Conservation (phyloP, 768 basidiomycete species). For the Panellus pusillus region DNA sequence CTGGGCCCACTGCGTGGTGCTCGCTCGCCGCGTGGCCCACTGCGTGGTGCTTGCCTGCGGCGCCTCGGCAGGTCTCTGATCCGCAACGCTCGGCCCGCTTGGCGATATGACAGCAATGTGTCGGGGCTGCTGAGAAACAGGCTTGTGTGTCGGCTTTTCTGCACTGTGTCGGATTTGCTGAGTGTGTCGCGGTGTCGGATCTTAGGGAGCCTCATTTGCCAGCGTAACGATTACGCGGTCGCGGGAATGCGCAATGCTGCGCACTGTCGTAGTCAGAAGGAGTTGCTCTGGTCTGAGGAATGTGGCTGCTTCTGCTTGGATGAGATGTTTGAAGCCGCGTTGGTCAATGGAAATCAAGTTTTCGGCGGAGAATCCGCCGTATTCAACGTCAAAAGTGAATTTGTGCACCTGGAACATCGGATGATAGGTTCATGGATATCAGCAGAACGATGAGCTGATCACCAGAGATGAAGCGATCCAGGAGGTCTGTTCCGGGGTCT, state of each 20-base stretch:
- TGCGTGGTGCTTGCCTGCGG: too few relatives aligned
- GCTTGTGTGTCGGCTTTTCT: too few relatives aligned
- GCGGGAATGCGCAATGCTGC: slow-evolving; percentile 44
- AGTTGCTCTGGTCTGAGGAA: slow-evolving; percentile 51
- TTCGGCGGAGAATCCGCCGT: slow-evolving; percentile 58
- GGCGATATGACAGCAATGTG: too few relatives aligned
- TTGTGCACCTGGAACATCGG: slow-evolving; percentile 52
- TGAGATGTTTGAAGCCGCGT: slow-evolving; percentile 59
- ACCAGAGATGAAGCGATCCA: slow-evolving; percentile 69
- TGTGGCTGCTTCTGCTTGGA: slow-evolving; percentile 54
- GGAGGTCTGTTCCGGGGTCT: slow-evolving; percentile 64
- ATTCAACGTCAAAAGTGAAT: slow-evolving; percentile 51
- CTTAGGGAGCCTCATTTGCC: too few relatives aligned
- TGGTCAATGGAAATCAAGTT: slow-evolving; percentile 59
- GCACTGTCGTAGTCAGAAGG: slow-evolving; percentile 51
- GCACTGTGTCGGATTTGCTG: too few relatives aligned
- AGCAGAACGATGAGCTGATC: not conserved
- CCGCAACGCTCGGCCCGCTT: too few relatives aligned
- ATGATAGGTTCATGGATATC: not conserved
- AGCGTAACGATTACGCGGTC: slow-evolving; percentile 49
- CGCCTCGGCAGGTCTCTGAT: too few relatives aligned
- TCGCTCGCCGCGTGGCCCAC: too few relatives aligned
- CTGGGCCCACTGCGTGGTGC: too few relatives aligned
- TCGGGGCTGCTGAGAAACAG: too few relatives aligned
- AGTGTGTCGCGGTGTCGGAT: too few relatives aligned